These are phyloP conservation scores for Talaromyces sp. DNA, from an alignment of 2,329 filamentous ascomycete genomes.

Conservation along the genomic window DNA sequence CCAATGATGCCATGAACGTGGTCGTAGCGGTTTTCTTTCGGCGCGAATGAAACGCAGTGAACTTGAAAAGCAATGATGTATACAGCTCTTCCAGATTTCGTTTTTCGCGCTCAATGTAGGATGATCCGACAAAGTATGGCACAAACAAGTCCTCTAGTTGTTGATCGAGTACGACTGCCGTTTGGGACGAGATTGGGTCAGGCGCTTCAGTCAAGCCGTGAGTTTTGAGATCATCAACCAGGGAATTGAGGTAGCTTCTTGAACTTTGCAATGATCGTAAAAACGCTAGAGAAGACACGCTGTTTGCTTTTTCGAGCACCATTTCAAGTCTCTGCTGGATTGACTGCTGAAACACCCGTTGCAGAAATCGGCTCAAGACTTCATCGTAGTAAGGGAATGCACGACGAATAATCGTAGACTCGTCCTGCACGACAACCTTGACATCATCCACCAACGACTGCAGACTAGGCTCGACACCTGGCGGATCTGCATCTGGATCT, in stretches of 20 bases:
- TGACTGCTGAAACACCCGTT: conserved; percentile 95
- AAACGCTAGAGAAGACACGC: conserved; percentile 87
- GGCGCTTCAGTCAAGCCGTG: conserved; percentile 95
- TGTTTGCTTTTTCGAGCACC: conserved; percentile 90
- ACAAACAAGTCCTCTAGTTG: conserved; percentile 65
- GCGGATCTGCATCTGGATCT: conserved; percentile 88
- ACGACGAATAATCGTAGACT: conserved; percentile 92
- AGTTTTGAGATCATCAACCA: conserved; percentile 89
- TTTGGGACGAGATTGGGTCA: conserved; percentile 82
- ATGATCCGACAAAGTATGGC: conserved; percentile 62
- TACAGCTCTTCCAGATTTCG: conserved; percentile 73
- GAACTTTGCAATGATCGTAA: conserved; percentile 87
- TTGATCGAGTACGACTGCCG: conserved; percentile 66
- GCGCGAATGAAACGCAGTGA: conserved; percentile 79
- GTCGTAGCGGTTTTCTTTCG: conserved; percentile 77
- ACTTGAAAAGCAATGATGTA: conserved; percentile 91
- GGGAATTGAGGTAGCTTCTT: conserved; percentile 76
- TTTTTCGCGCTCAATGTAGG: conserved; percentile 64
- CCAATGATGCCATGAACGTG: conserved; percentile 87
- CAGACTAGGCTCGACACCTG: conserved; percentile 84
- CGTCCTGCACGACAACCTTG: conserved; percentile 91
- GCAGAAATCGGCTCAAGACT: conserved; percentile 86
- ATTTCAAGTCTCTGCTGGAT: conserved; percentile 94
- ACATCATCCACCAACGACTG: conserved; percentile 93
- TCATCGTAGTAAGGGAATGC: conserved; percentile 96